Base-by-base conservation (phyloP, 2,329 filamentous ascomycete species). In the Colletotrichum higginsianum region DNA sequence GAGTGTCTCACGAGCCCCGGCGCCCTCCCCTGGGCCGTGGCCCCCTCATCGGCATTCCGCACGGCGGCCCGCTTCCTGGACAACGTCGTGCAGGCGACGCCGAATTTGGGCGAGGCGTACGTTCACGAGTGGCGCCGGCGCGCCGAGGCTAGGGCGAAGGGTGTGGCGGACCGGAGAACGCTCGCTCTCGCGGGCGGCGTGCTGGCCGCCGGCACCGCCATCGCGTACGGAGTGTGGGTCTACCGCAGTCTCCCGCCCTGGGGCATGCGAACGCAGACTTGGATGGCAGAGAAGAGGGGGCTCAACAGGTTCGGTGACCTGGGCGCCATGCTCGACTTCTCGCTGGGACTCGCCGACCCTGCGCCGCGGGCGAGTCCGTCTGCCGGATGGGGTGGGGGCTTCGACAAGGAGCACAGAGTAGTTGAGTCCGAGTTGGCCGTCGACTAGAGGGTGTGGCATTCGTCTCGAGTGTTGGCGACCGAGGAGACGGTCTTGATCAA, bases 241-340 rank as follows among this genome's bases (percentile, higher is more conserved):
- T 86, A 86, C 75, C 80, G 79, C 40, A 77, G 79, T 2, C 75
- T 87, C 66, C 79, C 83, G 35, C 83, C 85, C 1, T 86, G 87
- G 72, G 87, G 87, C 1, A 78, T 82, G n/a, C 77, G 79, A 23
- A 79, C 80, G 15, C 84, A 88, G 61, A 75, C 82, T 2, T 89
- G 86, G 81, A 78, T 78, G 67, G 76, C 81, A 1, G 67, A 76
- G n/a, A 77, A 73, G 49, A 75, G 74, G 15, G 75, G 79, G 1
- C 73, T 88, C 44, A 79, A 81, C 60, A 81, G 82, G 67, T 86
- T 86, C 73, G 86, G 86, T 4, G 84, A 86, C 26, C 78, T 87
- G 18, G 86, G 86, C 0, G 80, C 82, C 0, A 84, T 88, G 78
- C 74, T 88, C 40, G 75, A 79, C 35, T 68, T 76, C 30, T 75